A percentile compares a stretch with the other conserved stretches of the same genome.
phyloP scores from a whole-genome alignment of 2,329 filamentous ascomycete genomes.

The Claviceps pazoutovae region DNA sequence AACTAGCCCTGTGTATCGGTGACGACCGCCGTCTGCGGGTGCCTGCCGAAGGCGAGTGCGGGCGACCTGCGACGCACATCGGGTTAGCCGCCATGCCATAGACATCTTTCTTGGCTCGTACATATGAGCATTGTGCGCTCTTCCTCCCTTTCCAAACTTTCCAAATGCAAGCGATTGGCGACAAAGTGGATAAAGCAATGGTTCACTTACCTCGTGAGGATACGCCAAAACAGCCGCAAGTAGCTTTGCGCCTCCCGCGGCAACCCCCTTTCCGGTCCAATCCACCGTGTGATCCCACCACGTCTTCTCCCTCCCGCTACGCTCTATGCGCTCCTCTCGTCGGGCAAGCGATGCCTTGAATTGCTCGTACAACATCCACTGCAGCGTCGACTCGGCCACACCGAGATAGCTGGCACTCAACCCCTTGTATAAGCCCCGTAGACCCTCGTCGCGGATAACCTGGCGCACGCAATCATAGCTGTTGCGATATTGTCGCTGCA shows the following conservation, averaged over 20 bases:
- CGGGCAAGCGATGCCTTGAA: conserved; percentile 62
- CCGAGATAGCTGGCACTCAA: conserved; percentile 86
- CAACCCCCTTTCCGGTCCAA: conserved; percentile 65
- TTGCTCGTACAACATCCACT: conserved; percentile 91
- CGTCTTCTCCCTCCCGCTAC: conserved; percentile 47
- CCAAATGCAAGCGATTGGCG: neutral
- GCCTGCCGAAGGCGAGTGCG: conserved; percentile 76
- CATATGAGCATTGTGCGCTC: no score
- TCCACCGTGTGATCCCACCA: conserved; percentile 62
- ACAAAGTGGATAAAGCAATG: neutral
- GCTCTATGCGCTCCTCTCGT: conserved; percentile 44
- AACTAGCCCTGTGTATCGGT: conserved; percentile 77
- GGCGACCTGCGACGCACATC: conserved; percentile 41
- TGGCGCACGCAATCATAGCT: conserved; percentile 78
- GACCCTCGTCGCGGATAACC: conserved; percentile 65
- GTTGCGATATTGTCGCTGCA: conserved; percentile 64
- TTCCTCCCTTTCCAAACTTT: no score
- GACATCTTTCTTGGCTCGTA: no score
- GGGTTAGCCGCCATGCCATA: no score
- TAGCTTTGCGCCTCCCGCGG: conserved; percentile 75
- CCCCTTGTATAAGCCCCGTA: conserved; percentile 74
- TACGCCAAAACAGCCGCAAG: conserved; percentile 76
- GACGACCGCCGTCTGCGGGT: conserved; percentile 53
- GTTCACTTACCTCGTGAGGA: conserved; percentile 65
- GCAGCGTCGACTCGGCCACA: conserved; percentile 76